phyloP scores from a whole-genome alignment of 2,329 filamentous ascomycete genomes.

The Aspergillus neoniger region DNA sequence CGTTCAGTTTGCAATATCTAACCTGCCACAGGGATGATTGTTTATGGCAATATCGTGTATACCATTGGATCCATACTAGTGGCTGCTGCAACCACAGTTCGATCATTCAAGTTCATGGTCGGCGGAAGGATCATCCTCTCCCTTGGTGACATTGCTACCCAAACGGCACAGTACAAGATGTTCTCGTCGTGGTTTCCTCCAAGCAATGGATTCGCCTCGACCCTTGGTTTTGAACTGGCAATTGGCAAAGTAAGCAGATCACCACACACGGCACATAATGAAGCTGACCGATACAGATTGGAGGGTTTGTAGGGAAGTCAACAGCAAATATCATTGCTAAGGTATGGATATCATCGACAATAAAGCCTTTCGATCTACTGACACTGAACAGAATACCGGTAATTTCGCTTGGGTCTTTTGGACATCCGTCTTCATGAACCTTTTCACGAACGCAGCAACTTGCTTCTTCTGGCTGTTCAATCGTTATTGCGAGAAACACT shows the following conservation, averaged over 20 bases:
- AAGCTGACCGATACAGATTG: conserved; percentile 42
- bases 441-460: conserved; percentile 62
- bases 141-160: conserved; percentile 64
- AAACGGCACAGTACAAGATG: conserved; percentile 66
- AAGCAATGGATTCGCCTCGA: conserved; percentile 63
- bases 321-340: conserved; percentile 62
- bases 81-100: conserved; percentile 58
- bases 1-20: neutral
- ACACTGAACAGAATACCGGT: conserved; percentile 48
- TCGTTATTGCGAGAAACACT: conserved; percentile 52
- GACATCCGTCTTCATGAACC: conserved; percentile 65
- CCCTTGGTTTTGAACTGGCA: conserved; percentile 61
- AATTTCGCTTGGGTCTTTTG: conserved; percentile 66
- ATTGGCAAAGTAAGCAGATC: conserved; percentile 51
- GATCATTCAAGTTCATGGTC: conserved; percentile 63
- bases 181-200: conserved; percentile 67
- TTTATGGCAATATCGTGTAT: conserved; percentile 64
- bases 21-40: conserved; percentile 48
- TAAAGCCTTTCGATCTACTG: conserved; percentile 2
- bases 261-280: too few relatives aligned
- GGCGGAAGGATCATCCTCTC: conserved; percentile 57
- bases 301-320: conserved; percentile 61
- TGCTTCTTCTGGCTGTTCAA: conserved; percentile 59
- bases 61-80: conserved; percentile 61
- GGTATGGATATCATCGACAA: conserved; percentile 20